Conservation (phyloP, 768 basidiomycete species). For the Phlebiopsis flavidoalba region DNA sequence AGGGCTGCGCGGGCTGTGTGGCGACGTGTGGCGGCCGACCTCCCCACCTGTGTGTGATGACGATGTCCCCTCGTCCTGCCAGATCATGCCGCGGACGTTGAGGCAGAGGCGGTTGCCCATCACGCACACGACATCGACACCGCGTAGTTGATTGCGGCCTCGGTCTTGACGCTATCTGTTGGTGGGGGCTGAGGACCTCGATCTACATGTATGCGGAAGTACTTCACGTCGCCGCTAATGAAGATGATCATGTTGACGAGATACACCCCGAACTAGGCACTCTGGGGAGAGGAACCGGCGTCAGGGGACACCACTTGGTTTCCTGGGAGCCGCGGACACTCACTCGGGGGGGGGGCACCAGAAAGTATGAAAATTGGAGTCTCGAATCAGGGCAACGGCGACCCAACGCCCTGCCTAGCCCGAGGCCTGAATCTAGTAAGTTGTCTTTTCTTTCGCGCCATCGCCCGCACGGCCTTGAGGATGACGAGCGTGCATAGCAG, state of each 20-base stretch:
- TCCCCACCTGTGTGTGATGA: neutral
- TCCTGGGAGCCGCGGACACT: conserved; percentile 15
- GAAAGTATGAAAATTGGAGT: conserved; percentile 53
- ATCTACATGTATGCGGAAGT: neutral
- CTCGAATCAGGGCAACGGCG: conserved; percentile 46
- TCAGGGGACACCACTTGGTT: neutral
- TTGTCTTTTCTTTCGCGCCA: conserved; percentile 27
- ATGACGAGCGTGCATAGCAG: conserved; percentile 48
- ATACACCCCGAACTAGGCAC: conserved; percentile 53
- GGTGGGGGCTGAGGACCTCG: neutral
- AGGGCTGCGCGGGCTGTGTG: neutral
- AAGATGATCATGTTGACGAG: conserved; percentile 36
- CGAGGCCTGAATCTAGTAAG: conserved; percentile 37
- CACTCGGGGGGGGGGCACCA: no score
- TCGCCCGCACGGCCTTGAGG: conserved; percentile 42
- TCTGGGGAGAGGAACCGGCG: conserved; percentile 25
- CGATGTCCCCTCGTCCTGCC: conserved; percentile 7
- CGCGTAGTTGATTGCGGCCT: conserved; percentile 54
- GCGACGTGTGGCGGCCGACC: neutral
- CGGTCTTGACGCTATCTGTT: conserved; percentile 24
- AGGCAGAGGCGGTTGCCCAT: conserved; percentile 52
- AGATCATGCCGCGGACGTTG: conserved; percentile 40
- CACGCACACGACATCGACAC: conserved; percentile 53
- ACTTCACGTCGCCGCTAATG: conserved; percentile 19
- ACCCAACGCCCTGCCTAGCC: conserved; percentile 42